These are phyloP conservation scores for Candida mattraensis DNA, from an alignment of 805 yeast species.

Conservation along the genomic window DNA sequence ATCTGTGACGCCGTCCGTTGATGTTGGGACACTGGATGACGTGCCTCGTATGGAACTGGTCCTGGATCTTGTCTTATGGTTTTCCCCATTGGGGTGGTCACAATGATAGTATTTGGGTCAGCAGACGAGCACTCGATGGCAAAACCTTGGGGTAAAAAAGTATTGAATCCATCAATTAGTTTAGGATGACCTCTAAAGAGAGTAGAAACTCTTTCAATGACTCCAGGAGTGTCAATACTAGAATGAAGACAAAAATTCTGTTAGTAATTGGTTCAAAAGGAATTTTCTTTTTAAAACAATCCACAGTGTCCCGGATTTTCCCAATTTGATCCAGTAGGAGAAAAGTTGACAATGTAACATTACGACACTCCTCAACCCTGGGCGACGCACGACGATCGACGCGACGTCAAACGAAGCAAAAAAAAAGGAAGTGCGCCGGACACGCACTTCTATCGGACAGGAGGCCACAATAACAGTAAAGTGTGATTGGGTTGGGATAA, in stretches of 20 bases:
- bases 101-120: conserved; percentile 90
- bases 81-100: conserved; percentile 93
- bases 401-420: too few species aligned
- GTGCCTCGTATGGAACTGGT: conserved; percentile 27
- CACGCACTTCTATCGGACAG: too few species aligned
- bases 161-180: conserved; percentile 94
- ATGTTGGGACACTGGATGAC: conserved; percentile 28
- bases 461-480: too few species aligned
- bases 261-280: too few species aligned
- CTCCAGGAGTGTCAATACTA: conserved; percentile 95
- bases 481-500: neutral
- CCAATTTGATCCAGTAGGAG: too few species aligned
- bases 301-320: too few species aligned
- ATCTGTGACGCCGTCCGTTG: conserved; percentile 21
- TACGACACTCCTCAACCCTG: too few species aligned
- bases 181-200: conserved; percentile 91
- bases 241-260: conserved; percentile 11
- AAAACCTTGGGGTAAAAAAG: conserved; percentile 96
- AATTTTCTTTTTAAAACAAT: too few species aligned
- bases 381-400: too few species aligned
- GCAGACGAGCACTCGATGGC: conserved; percentile 90
- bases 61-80: conserved; percentile 65
- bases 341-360: too few species aligned
- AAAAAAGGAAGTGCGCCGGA: too few species aligned
- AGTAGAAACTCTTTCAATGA: conserved; percentile 89